phyloP scores from a whole-genome alignment of 2,329 filamentous ascomycete species.

The Paecilomyces niveus region DNA sequence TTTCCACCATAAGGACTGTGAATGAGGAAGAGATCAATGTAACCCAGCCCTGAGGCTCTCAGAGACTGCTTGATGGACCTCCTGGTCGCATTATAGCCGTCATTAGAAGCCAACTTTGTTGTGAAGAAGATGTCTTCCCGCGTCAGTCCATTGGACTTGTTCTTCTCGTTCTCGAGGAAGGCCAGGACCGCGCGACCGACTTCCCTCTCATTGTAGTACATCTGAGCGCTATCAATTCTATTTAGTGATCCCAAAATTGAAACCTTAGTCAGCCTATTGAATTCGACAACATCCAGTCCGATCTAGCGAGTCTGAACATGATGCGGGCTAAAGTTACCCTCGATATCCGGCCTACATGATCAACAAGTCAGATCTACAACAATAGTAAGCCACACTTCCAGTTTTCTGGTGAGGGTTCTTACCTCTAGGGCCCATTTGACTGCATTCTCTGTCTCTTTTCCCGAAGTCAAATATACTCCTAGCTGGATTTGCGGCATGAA shows the following conservation, averaged over 20 bases:
- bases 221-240: conserved; percentile 52
- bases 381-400: background rate
- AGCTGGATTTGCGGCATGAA: conserved; percentile 66
- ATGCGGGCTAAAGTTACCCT: conserved; percentile 8
- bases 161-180: conserved; percentile 42
- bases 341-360: conserved; percentile 16
- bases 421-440: conserved; percentile 52
- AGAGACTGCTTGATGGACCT: conserved; percentile 60
- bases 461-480: conserved; percentile 65
- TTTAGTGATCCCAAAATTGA: background rate
- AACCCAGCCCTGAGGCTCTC: conserved; percentile 59
- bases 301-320: background rate
- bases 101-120: conserved; percentile 64
- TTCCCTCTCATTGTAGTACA: conserved; percentile 66
- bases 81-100: conserved; percentile 60
- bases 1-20: conserved; percentile 73
- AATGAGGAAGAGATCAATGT: conserved; percentile 72
- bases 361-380: conserved; percentile 23
- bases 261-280: background rate
- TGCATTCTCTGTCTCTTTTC: conserved; percentile 51
- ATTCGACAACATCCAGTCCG: background rate
- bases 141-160: conserved; percentile 47
- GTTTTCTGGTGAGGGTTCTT: conserved; percentile 16
- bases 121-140: conserved; percentile 73
- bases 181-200: conserved; percentile 58